Base-by-base conservation (phyloP, 495 filamentous ascomycete genomes). In the Trichocladium antarcticum region DNA sequence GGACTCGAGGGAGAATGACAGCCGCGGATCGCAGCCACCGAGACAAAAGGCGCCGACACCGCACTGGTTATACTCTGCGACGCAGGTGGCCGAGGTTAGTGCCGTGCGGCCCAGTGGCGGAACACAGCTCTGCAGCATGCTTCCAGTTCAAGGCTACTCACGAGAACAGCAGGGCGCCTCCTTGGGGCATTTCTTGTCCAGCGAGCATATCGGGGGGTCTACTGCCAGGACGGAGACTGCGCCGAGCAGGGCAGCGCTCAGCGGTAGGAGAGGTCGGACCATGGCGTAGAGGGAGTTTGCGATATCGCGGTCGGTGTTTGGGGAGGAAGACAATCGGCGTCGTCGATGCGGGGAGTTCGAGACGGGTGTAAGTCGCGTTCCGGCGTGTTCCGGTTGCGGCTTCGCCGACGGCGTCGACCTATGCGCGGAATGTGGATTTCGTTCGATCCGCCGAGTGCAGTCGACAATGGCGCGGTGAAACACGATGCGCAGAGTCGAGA, bases 11-110 rank as follows among this genome's bases (percentile, higher is more conserved):
- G 77, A 75, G 69, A 78, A 81, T 28, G 90, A 96, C 65, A 77
- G 80, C 49, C 78, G 78, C 34, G 86, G 84, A 64, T 98, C 90
- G 71, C 92, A 98, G 50, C 92, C 92, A 47, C 93, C 93, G 19
- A 98, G 81, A 57, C 92, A 98, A 75, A 84, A 97, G 42, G 88
- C 92, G 57, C 92, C 92, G 36, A 87, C 83, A 71, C 89, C 78
- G 61, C 92, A 98, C 70, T 92, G 76, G 53, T 86, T 86, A 68
- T 98, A 98, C 68, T 89, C 90, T 97, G 58, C 10, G 12, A 14
- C 10, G 41, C 53, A 15, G 53, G 20, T 55, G 51, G 17, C 54
- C 42, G 40, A 41, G 6, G 54, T 65, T 51, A 67, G 61, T 39
- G 42, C 5, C 10, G 34, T n/a, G 34, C 0, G 22, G n/a, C 15